phyloP scores from a whole-genome alignment of 148 eudicot species.

The Nepenthes gracilis region DNA sequence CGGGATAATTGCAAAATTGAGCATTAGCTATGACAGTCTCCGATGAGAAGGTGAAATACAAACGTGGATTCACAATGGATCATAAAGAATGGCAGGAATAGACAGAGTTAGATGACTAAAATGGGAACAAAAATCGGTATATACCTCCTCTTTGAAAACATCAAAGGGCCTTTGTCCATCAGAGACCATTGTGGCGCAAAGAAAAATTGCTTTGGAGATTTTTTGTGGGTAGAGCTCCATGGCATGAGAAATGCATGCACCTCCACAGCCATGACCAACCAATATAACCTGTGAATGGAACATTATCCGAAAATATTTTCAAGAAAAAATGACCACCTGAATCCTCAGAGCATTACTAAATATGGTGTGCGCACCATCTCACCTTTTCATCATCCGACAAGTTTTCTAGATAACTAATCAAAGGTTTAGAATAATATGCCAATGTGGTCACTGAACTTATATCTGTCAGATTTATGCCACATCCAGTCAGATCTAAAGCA shows the following conservation, averaged over 20 bases:
- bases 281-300: slow-evolving; percentile 52
- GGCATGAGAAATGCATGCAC: slow-evolving; percentile 79
- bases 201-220: slow-evolving; percentile 74
- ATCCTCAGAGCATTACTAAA: not conserved
- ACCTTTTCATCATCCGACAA: slow-evolving; percentile 75
- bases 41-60: too few relatives aligned
- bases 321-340: slow-evolving; percentile 2
- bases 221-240: slow-evolving; percentile 66
- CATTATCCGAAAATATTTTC: not conserved
- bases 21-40: too few relatives aligned
- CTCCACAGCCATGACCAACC: slow-evolving; percentile 97
- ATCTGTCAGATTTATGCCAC: slow-evolving; percentile 71
- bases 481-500: slow-evolving; percentile 85
- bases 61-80: too few relatives aligned
- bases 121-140: too few relatives aligned
- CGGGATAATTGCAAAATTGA: too few relatives aligned
- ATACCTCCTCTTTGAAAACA: slow-evolving; percentile 76
- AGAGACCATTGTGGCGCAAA: slow-evolving; percentile 85
- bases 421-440: slow-evolving; percentile 72
- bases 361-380: not conserved
- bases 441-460: slow-evolving; percentile 48
- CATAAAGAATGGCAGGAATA: too few relatives aligned
- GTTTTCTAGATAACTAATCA: slow-evolving; percentile 42
- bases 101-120: too few relatives aligned
- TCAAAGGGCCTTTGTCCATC: slow-evolving; percentile 91